These are phyloP conservation scores for Wickerhamomyces silvicola DNA, from an alignment of 805 yeast species.

Conservation along the genomic window DNA sequence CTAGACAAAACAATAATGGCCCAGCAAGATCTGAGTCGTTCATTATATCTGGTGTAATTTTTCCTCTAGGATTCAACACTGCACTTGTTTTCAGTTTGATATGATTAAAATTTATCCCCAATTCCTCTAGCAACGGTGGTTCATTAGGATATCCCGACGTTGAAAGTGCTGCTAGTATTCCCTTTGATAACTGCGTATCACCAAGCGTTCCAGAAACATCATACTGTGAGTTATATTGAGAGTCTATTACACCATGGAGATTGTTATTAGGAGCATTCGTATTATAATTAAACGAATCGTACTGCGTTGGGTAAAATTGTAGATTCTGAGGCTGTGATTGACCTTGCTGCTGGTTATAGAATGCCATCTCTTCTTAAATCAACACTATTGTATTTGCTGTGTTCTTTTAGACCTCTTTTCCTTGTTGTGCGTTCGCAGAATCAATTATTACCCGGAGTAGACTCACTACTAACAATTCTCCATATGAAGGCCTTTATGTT, in stretches of 20 bases:
- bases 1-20: conserved; percentile 79
- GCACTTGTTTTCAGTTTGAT: conserved; percentile 79
- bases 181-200: conserved; percentile 51
- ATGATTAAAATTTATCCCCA: conserved; percentile 88
- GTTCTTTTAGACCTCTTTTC: no score
- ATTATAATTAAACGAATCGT: conserved; percentile 15
- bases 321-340: conserved; percentile 13
- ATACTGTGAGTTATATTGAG: conserved; percentile 14
- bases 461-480: no score
- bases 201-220: conserved; percentile 21
- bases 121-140: conserved; percentile 84
- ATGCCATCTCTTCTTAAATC: no score
- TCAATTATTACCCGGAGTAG: no score
- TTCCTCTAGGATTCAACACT: conserved; percentile 69
- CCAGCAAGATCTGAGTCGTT: conserved; percentile 93
- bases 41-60: conserved; percentile 66
- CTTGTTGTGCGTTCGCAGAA: no score
- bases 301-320: conserved; percentile 24
- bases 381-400: no score
- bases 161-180: conserved; percentile 86
- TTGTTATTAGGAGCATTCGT: neutral
- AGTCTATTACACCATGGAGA: conserved; percentile 32
- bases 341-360: conserved; percentile 5
- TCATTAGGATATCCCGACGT: conserved; percentile 94
- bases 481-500: no score